phyloP scores from a whole-genome alignment of 164 flowering plant genomes.

The Dillenia suffruticosa region DNA sequence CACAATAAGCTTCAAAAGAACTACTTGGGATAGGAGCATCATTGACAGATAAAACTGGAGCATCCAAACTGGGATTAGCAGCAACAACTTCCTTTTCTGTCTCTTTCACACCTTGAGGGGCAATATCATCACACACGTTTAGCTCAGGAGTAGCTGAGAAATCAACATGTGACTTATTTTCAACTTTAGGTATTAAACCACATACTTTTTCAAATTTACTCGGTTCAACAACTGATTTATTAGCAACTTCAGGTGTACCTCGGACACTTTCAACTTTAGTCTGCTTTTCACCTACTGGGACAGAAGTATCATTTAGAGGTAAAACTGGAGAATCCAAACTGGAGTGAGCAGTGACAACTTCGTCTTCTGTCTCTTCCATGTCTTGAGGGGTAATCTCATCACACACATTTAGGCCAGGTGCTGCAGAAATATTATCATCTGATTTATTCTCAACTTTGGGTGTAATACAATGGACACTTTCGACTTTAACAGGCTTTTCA shows the following conservation, averaged over 20 bases:
- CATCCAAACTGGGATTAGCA: constrained; percentile 13
- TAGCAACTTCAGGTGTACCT: too few species aligned
- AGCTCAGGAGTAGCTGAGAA: constrained; percentile 19
- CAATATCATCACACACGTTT: constrained; percentile 13
- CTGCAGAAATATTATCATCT: constrained; percentile 18
- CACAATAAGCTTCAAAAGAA: constrained; percentile 20
- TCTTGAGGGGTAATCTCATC: too few species aligned
- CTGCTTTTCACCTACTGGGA: too few species aligned
- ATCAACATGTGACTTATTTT: constrained; percentile 21
- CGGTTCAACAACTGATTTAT: too few species aligned
- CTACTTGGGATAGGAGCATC: constrained; percentile 15
- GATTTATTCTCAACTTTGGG: constrained; percentile 22
- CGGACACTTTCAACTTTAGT: too few species aligned
- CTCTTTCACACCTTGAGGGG: constrained; percentile 4
- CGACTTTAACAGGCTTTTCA: too few species aligned
- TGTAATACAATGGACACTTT: neutral
- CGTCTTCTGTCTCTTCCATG: too few species aligned
- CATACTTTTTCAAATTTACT: too few species aligned
- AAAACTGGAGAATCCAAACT: too few species aligned
- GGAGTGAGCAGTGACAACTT: too few species aligned
- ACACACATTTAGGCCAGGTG: constrained; percentile 1
- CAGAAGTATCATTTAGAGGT: too few species aligned
- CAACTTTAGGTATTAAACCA: constrained; percentile 9
- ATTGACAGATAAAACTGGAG: constrained; percentile 8
- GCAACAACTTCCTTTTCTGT: constrained; percentile 15